A percentile compares a stretch with the other conserved stretches of the same genome.
phyloP scores from a whole-genome alignment of 202 grass and related monocot genomes.

The Dendrocalamus latiflorus region DNA sequence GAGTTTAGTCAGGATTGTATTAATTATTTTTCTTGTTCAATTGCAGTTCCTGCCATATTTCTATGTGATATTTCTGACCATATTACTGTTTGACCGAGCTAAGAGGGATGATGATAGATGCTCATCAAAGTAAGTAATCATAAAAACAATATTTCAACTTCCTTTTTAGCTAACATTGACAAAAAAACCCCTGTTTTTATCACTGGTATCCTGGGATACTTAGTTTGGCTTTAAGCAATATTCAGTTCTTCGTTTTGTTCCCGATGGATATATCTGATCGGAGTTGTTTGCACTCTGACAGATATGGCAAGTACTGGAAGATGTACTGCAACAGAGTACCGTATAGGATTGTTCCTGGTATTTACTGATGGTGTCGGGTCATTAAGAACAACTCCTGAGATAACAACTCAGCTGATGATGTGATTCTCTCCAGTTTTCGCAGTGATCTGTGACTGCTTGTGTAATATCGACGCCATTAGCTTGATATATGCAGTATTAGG shows the following conservation, averaged over 20 bases:
- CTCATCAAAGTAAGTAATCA: slow-evolving; percentile 78
- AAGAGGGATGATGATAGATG: slow-evolving; percentile 98
- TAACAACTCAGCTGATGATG: not conserved
- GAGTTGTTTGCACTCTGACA: slow-evolving; percentile 14
- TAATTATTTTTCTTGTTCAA: slow-evolving; percentile 7
- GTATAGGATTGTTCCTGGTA: no score
- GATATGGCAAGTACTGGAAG: slow-evolving; percentile 94
- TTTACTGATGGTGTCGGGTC: slow-evolving; percentile 52
- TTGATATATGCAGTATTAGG: slow-evolving; percentile 12
- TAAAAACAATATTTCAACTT: not conserved
- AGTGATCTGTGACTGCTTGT: not conserved
- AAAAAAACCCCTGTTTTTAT: not conserved
- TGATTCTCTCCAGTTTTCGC: not conserved
- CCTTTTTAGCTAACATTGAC: not conserved
- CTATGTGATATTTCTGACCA: slow-evolving; percentile 87
- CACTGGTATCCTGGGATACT: not conserved
- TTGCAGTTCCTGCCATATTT: slow-evolving; percentile 87
- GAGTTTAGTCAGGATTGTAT: not conserved
- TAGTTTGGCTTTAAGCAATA: not conserved
- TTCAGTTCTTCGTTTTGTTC: not conserved
- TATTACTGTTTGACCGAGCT: slow-evolving; percentile 93
- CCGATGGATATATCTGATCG: not conserved
- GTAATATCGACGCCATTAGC: slow-evolving; percentile 1
- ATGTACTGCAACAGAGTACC: slow-evolving; percentile 86
- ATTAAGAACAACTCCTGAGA: not conserved